phyloP scores from a whole-genome alignment of 2,329 filamentous ascomycete genomes.

The Parafenestella ontariensis region DNA sequence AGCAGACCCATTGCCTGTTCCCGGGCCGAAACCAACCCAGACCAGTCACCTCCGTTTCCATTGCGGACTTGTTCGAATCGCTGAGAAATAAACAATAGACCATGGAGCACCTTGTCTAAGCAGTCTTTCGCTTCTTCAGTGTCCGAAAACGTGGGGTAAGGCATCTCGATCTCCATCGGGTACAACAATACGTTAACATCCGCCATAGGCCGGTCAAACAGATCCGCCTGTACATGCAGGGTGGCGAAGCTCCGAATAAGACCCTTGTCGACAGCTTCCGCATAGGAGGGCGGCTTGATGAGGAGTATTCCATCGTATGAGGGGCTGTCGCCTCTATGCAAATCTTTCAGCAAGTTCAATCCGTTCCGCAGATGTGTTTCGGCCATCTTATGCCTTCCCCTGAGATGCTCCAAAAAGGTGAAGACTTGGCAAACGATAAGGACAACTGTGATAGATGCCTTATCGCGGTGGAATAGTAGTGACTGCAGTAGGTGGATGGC shows the following conservation, averaged over 20 bases:
- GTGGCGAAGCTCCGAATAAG: constrained; percentile 54
- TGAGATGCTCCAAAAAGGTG: constrained; percentile 51
- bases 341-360: constrained; percentile 46
- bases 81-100: constrained; percentile 1
- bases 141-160: background rate
- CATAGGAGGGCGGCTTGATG: constrained; percentile 3
- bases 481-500: constrained; percentile 48
- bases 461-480: constrained; percentile 22
- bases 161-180: background rate
- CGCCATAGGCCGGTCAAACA: constrained; percentile 17
- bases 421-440: constrained; percentile 55
- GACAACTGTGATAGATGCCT: constrained; percentile 40
- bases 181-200: constrained; percentile 2
- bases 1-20: background rate
- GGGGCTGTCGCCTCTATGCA: constrained; percentile 10
- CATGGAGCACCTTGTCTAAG: constrained; percentile 13
- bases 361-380: constrained; percentile 53
- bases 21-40: background rate
- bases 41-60: background rate
- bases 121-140: constrained; percentile 12
- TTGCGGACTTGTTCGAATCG: background rate
- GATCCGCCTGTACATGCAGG: constrained; percentile 20
- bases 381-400: constrained; percentile 49
- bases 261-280: constrained; percentile 51
- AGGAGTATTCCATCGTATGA: background rate